phyloP scores from a whole-genome alignment of 441 rosid genomes.

The Euphorbia celastroides region DNA sequence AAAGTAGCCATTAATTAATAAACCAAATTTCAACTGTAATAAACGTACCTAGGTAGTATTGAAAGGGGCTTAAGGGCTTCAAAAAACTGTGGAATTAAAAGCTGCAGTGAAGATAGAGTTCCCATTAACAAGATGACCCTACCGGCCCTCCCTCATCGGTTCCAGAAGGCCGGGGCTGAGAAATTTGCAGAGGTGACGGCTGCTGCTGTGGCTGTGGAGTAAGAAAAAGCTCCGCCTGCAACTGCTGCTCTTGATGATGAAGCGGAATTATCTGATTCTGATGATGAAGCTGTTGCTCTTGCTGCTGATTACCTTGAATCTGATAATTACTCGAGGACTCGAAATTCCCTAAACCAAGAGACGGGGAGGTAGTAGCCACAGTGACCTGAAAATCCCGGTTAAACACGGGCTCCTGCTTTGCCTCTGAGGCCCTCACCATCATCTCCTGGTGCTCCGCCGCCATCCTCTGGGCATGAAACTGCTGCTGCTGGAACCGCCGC shows the following conservation, averaged over 20 bases:
- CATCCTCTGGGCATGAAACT: constrained; percentile 48
- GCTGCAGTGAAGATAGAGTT: background rate
- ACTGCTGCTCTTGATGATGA: constrained; percentile 18
- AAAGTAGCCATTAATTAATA: constrained; percentile 23
- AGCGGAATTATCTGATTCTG: background rate
- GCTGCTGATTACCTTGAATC: constrained; percentile 27
- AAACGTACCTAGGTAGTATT: constrained; percentile 34
- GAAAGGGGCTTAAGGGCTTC: no score
- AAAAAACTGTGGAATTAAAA: no score
- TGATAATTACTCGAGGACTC: constrained; percentile 33
- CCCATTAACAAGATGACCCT: constrained; percentile 41
- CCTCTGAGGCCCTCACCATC: constrained; percentile 38
- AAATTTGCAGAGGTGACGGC: constrained; percentile 32
- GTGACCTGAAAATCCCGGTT: constrained; percentile 33
- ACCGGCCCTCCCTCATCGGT: constrained; percentile 46
- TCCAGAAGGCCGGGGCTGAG: constrained; percentile 36
- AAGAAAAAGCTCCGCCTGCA: constrained; percentile 42
- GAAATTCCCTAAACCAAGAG: constrained; percentile 33
- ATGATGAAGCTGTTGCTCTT: constrained; percentile 22
- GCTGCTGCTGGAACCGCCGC: constrained; percentile 20
- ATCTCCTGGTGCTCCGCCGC: constrained; percentile 48
- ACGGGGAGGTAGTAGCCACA: constrained; percentile 37
- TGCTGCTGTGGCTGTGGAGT: no score
- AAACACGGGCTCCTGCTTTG: constrained; percentile 40
- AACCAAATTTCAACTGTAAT: background rate